Evolutionary conservation across 129 eudicot genomes (phyloP), one percentile per base, ranked within the genome.

Genomic region (Glebionis coronaria): DNA sequence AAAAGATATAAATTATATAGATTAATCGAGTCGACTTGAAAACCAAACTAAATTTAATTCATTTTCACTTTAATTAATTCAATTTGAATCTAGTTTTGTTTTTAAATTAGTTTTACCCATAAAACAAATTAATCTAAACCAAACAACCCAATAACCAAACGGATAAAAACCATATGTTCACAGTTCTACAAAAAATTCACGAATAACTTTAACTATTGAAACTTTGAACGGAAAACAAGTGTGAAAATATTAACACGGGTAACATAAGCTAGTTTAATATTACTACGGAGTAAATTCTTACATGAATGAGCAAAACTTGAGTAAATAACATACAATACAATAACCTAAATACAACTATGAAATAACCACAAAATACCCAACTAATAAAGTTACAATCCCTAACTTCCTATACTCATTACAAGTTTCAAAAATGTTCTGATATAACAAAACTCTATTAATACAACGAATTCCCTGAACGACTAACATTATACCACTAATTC

Each of bases 341-440:
- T 71, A 35, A 4, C 40, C 50, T 59, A 70, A 25, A 6, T 15
- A 5, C 23, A 67, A 52, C 62, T 15, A 31, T 40, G 12, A 27
- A 45, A 70, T 44, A 27, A 59, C 18, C 15, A 1, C 7, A 7
- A 27, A 58, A 45, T 10, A 70, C 13, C 44, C 23, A 44, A 15
- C 29, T 47, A n/a, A 38, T 44, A 51, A 61, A 51, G 61, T 56
- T 64, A 73, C 65, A 65, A 60, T 68, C 40, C 20, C 27, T 18
- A 25, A 68, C 56, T 38, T 75, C 65, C 56, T 75, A 68, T 75
- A 74, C 63, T 60, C 70, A 76, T 35, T 71, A 50, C 12, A 61
- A 52, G 61, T 61, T 51, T 25, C 68, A 60, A 54, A 62, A 53
- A 63, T 38, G 18, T 56, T 49, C 56, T 59, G 67, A 19, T 38